A percentile compares a stretch with the other conserved stretches of the same genome.
Conservation (phyloP, 2,329 filamentous ascomycete genomes). For the Fusarium austroafricanum region DNA sequence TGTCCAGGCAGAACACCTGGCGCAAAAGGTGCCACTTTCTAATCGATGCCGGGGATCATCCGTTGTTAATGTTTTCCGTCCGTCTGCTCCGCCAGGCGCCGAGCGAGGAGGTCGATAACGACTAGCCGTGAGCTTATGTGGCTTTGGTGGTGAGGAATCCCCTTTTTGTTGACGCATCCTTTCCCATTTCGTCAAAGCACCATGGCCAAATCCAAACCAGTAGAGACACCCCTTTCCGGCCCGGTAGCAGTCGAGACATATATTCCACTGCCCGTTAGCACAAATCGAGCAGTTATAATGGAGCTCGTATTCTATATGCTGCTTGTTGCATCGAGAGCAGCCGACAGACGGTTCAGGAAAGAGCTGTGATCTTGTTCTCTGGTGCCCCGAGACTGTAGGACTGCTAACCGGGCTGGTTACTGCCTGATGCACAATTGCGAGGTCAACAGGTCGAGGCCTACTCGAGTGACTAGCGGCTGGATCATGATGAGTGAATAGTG, state of each 20-base stretch:
- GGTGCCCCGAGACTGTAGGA: conserved; percentile 51
- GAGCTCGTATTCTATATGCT: conserved; percentile 84
- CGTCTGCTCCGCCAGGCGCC: conserved; percentile 64
- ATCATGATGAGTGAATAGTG: conserved; percentile 39
- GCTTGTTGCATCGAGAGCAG: conserved; percentile 77
- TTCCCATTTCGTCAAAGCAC: conserved; percentile 76
- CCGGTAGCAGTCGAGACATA: conserved; percentile 86
- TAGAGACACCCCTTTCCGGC: conserved; percentile 80
- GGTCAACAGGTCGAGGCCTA: conserved; percentile 53
- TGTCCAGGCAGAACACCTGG: conserved; percentile 76
- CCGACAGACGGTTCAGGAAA: conserved; percentile 78
- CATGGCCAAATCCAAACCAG: conserved; percentile 88
- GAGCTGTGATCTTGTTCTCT: conserved; percentile 60
- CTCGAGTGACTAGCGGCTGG: conserved; percentile 31
- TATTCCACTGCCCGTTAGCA: conserved; percentile 76
- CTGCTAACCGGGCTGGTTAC: conserved; percentile 50
- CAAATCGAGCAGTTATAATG: conserved; percentile 86
- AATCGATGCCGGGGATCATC: conserved; percentile 76
- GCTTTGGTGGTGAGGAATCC: conserved; percentile 56
- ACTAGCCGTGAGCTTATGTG: conserved; percentile 69
- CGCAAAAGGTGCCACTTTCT: conserved; percentile 86
- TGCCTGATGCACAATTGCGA: conserved; percentile 53
- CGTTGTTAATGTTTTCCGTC: conserved; percentile 68
- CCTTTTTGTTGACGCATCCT: conserved; percentile 55
- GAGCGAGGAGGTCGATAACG: conserved; percentile 66